Conservation (phyloP, 192 early-diverging fungal genomes). For the Podila clonocystis region DNA sequence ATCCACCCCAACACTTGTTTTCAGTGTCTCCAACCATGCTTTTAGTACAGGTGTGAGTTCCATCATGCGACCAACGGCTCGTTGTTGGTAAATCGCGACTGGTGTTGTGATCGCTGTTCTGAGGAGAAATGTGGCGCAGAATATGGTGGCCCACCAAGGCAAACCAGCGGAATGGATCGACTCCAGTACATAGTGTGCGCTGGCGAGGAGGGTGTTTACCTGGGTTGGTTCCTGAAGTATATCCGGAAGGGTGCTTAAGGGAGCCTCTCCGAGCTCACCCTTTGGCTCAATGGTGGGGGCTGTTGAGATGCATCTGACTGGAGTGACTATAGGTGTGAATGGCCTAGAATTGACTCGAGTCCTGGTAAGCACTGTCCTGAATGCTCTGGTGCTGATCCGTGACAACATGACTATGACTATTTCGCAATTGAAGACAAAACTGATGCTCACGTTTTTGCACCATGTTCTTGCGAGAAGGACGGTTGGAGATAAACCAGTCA, state of each 20-base stretch:
- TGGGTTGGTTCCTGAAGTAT: slow-evolving; percentile 32
- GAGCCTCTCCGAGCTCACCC: no score
- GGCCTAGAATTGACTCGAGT: no score
- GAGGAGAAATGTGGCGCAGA: slow-evolving; percentile 58
- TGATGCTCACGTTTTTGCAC: not conserved
- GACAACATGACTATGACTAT: not conserved
- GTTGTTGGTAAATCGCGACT: slow-evolving; percentile 69
- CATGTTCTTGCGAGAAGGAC: not conserved
- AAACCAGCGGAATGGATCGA: slow-evolving; percentile 52
- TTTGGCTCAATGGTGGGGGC: not conserved
- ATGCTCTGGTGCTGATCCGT: no score
- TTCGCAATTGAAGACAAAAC: not conserved
- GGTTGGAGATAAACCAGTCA: not conserved
- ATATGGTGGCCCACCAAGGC: slow-evolving; percentile 70
- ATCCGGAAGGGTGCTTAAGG: not conserved
- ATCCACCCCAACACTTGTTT: slow-evolving; percentile 52
- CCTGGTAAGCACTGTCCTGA: no score
- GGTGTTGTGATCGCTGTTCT: slow-evolving; percentile 62
- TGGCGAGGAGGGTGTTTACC: slow-evolving; percentile 51
- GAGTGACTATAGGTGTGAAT: not conserved
- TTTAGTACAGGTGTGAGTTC: slow-evolving; percentile 59
- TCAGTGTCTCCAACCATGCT: slow-evolving; percentile 57
- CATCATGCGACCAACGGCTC: slow-evolving; percentile 56
- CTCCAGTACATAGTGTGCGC: slow-evolving; percentile 56
- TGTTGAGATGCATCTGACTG: not conserved